Conservation (phyloP, 164 flowering plant genomes). For the Nymphaea thermarum region DNA sequence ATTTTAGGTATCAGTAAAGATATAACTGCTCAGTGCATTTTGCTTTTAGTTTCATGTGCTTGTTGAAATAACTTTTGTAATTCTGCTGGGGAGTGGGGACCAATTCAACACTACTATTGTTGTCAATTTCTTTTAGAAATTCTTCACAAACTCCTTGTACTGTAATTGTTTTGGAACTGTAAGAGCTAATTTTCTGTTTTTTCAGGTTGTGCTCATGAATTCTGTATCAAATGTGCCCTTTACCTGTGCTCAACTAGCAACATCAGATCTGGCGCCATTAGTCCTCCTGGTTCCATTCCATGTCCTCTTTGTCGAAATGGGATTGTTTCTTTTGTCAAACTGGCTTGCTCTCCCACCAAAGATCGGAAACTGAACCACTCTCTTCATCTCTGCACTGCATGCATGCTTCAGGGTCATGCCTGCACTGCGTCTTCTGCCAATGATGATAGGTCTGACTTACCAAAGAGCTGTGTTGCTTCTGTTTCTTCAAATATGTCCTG, state of each 20-base stretch:
- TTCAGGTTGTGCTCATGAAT: constrained; percentile 83
- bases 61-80: not conserved
- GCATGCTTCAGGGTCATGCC: constrained; percentile 72
- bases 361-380: constrained; percentile 43
- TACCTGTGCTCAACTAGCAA: constrained; percentile 82
- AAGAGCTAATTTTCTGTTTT: not conserved
- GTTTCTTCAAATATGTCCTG: constrained; percentile 79
- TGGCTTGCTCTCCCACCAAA: constrained; percentile 50
- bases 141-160: too few species aligned
- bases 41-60: not conserved
- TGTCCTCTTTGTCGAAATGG: constrained; percentile 90
- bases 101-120: too few species aligned
- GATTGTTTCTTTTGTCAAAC: constrained; percentile 48
- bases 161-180: not conserved
- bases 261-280: constrained; percentile 39
- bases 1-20: not conserved
- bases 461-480: constrained; percentile 67
- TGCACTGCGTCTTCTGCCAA: constrained; percentile 26
- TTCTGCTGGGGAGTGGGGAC: too few species aligned
- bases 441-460: constrained; percentile 33
- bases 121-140: too few species aligned
- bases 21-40: not conserved
- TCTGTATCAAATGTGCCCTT: constrained; percentile 83
- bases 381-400: constrained; percentile 79
- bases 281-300: constrained; percentile 80